Evolutionary conservation across 805 yeast genomes (phyloP).

Genomic region (Metschnikowia peoriensis): DNA sequence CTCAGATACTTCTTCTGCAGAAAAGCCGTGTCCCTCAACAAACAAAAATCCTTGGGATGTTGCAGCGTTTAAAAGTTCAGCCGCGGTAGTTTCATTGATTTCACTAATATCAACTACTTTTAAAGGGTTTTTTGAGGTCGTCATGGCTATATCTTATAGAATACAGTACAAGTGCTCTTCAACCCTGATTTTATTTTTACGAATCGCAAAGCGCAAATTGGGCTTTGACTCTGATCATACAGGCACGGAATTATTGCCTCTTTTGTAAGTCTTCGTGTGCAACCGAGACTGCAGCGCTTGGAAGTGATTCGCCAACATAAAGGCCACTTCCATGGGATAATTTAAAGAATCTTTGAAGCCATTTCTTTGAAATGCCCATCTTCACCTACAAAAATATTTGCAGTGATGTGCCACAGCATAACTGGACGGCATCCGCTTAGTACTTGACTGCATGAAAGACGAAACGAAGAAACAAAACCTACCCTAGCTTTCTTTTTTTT

Average conservation of each 20-base stretch:
- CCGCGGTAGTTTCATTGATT: slow-evolving; percentile 44
- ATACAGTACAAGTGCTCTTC: background rate
- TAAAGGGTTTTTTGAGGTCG: slow-evolving; percentile 40
- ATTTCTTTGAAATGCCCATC: no score
- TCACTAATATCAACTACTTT: slow-evolving; percentile 58
- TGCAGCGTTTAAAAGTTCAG: slow-evolving; percentile 55
- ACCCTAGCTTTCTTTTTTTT: no score
- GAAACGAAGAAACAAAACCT: no score
- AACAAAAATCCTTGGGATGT: slow-evolving; percentile 64
- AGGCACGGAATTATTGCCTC: background rate
- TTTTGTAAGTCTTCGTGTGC: background rate
- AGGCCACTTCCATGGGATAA: background rate
- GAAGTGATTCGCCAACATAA: no score
- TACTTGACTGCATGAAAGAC: no score
- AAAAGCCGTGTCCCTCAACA: slow-evolving; percentile 65
- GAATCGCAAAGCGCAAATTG: background rate
- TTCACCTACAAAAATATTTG: no score
- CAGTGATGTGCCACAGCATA: no score
- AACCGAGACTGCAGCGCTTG: no score
- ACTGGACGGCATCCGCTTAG: no score
- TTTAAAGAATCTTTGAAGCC: background rate
- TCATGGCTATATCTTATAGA: background rate
- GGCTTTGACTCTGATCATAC: background rate
- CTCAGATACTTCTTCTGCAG: slow-evolving; percentile 50
- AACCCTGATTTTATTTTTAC: background rate